Conservation (phyloP, 75 land plant genomes). For the Pseudotsuga menziesii region DNA sequence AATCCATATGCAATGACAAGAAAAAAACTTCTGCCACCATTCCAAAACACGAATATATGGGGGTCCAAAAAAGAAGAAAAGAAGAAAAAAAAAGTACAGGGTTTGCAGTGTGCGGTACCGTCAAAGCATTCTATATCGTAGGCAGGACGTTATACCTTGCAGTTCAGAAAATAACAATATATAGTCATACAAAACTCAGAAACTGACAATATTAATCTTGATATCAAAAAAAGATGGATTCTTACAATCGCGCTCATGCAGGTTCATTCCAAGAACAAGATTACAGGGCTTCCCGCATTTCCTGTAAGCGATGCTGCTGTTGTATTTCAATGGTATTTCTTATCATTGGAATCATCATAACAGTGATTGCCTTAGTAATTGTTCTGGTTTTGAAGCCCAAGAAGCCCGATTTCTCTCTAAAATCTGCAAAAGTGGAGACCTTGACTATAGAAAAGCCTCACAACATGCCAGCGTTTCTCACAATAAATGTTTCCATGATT, state of each 20-base stretch:
- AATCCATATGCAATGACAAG: no score
- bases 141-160: no score
- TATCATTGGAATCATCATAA: background rate
- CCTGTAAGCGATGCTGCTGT: conserved; percentile 6
- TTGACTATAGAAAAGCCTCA: background rate
- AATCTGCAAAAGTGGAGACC: background rate
- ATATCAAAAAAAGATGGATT: no score
- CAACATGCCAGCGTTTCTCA: background rate
- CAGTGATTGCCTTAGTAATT: background rate
- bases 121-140: no score
- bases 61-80: no score
- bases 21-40: no score
- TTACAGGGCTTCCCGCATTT: background rate
- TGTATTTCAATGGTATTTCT: background rate
- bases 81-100: no score
- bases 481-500: conserved; percentile 10
- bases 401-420: background rate
- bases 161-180: no score
- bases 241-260: background rate
- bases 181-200: no score
- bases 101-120: no score
- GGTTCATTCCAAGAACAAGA: background rate
- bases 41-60: no score
- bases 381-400: background rate
- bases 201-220: no score